These are phyloP conservation scores for Boletus speciosus DNA, from an alignment of 768 basidiomycete species.

Conservation along the genomic window DNA sequence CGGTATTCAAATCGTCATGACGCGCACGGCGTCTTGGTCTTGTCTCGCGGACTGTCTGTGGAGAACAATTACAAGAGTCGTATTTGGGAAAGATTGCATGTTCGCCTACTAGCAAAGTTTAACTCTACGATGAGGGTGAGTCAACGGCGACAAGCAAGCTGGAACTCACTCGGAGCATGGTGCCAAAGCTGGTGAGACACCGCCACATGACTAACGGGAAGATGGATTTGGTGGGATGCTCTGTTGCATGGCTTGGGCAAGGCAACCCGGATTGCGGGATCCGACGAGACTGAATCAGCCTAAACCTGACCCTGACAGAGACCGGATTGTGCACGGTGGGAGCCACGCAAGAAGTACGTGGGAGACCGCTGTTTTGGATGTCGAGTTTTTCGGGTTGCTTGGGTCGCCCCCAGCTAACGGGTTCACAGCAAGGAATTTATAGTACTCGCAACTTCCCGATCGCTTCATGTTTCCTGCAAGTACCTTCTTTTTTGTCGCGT, in stretches of 20 bases:
- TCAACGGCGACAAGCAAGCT: conserved; percentile 13
- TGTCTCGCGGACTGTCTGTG: not conserved
- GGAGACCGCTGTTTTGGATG: conserved; percentile 17
- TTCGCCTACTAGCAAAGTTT: not conserved
- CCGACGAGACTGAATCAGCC: conserved; percentile 4
- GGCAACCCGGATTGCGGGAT: conserved; percentile 14
- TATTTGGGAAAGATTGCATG: conserved; percentile 2
- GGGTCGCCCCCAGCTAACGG: conserved; percentile 6
- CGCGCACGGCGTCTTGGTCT: not conserved
- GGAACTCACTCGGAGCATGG: conserved; percentile 5
- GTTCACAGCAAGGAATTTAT: conserved; percentile 14
- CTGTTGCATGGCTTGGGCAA: not conserved
- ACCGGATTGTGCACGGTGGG: conserved; percentile 17
- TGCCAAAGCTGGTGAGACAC: conserved; percentile 1
- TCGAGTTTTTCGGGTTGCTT: conserved; percentile 17
- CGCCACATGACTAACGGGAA: conserved; percentile 1
- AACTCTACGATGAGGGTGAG: conserved; percentile 14
- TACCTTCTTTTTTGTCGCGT: conserved; percentile 16
- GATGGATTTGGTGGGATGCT: not conserved
- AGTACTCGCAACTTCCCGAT: conserved; percentile 22
- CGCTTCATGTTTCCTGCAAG: conserved; percentile 10
- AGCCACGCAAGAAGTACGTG: conserved; percentile 24
- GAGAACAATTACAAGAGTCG: conserved; percentile 3
- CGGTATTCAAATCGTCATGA: no score
- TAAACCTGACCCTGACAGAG: conserved; percentile 14